Evolutionary conservation across 139 green algal genomes (phyloP), one percentile per base, ranked within the genome.

Genomic region (Coelastrella sp.): DNA sequence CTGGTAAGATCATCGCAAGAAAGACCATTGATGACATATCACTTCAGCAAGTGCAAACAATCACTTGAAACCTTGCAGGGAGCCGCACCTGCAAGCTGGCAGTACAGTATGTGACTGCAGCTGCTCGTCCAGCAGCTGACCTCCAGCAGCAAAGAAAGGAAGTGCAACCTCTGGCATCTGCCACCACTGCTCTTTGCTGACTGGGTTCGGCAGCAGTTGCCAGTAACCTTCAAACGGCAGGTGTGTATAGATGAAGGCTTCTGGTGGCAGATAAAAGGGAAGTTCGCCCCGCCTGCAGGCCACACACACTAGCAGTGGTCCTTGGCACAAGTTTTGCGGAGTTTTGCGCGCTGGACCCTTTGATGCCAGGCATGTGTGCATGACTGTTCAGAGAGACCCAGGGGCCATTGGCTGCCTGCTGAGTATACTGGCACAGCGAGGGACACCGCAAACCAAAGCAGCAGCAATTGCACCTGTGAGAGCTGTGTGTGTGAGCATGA

Each of bases 141-240:
- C 73, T 32, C 88, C 82, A 2, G 59, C 78, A 71, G 87, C 87
- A 87, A 13, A 87, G 4, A 91, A 85, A 8, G 56, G 61, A 20
- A 87, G 47, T 17, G 87, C 77, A 58, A 92, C 75, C n/a, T 92
- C 86, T 19, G 93, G 93, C 86, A 94, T 79, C 22, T 65, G 56
- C 92, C 92, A 94, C 93, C 93, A 94, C 64, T 60, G 10, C 32
- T 94, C 80, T 16, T 89, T 65, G 20, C 47, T 64, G 23, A 94
- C 19, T 64, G 93, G 90, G 20, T 93, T 68, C 0, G 73, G 74
- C 88, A 95, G 89, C 82, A 96, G 89, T 89, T 95, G 93, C 94
- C 95, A 96, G 57, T 93, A 91, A 4, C 91, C 92, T 57, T 96
- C 92, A 54, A 96, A 90, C 4, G 94, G 95, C 73, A 93, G 81